Base-by-base conservation (phyloP, 2,329 filamentous ascomycete species). In the Ascomycota sp. region DNA sequence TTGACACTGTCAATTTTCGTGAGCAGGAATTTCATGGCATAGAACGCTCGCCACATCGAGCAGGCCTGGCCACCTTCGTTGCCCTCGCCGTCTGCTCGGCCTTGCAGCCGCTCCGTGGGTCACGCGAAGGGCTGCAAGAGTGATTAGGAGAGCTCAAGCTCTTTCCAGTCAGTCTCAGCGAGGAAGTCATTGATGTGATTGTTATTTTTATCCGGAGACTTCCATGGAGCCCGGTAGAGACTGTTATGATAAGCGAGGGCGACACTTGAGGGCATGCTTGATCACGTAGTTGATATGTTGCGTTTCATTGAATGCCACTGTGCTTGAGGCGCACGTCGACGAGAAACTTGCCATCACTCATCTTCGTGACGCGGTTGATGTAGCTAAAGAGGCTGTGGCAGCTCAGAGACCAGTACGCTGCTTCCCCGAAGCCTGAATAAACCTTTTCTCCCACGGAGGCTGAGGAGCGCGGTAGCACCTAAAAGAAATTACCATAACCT, bases 61-160 rank as follows among this genome's bases (percentile, higher is more conserved):
- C n/a, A n/a, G n/a, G n/a, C n/a, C n/a, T n/a, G n/a, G n/a, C n/a
- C n/a, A 10, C 21, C 21, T 23, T 23, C 21, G 10, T 23, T 27
- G 11, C 19, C 32, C 28, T 28, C 20, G 22, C 31, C 13, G 19
- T 30, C 27, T 26, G 15, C 22, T 1, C 31, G 31, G 25, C 31
- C 10, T 25, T 32, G 31, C 17, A 32, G 27, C 21, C 31, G 31
- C 31, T 32, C 29, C 23, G 31, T 32, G 26, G 29, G 31, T 23
- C 27, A 27, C 13, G 29, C 31, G 22, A 32, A 32, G 20, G 31
- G 31, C 13, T 32, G 31, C 23, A 32, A 17, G 17, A 25, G 31
- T 12, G 3, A 26, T 17, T 29, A 25, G 22, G 25, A 29, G 8
- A 29, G 23, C 27, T 32, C 22, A 29, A 29, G 27, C 31, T 32